Conservation (phyloP, 441 rosid species). For the Rhodomyrtus psidioides region DNA sequence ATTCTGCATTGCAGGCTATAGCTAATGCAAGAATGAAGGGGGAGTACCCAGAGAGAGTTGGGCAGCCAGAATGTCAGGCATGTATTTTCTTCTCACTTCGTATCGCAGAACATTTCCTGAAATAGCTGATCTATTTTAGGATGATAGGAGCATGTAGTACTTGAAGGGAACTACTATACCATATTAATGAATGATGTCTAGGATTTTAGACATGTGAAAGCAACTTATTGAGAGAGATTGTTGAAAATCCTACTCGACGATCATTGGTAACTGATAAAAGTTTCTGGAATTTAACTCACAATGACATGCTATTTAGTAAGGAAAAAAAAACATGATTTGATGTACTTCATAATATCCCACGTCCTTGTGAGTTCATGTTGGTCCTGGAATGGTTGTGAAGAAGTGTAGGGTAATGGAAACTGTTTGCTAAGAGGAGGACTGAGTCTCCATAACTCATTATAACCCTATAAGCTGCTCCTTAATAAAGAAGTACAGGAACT, state of each 20-base stretch:
- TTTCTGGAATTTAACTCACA: not conserved
- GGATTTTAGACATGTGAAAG: not conserved
- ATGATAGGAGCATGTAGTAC: not conserved
- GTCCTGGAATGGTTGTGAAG: not conserved
- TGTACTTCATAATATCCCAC: not conserved
- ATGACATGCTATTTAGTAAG: not conserved
- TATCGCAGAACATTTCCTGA: not conserved
- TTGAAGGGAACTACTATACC: not conserved
- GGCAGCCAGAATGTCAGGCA: slow-evolving; percentile 99
- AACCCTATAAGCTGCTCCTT: not conserved
- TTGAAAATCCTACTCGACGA: not conserved
- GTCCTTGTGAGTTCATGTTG: not conserved
- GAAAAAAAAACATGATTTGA: not conserved
- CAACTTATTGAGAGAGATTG: not conserved
- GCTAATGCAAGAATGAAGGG: slow-evolving; percentile 93
- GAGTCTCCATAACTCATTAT: not conserved
- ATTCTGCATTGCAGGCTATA: slow-evolving; percentile 54
- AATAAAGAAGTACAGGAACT: not conserved
- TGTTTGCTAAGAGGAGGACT: not conserved
- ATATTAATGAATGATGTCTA: not conserved
- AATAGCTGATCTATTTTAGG: not conserved
- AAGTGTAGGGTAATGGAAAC: not conserved
- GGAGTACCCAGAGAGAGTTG: slow-evolving; percentile 91
- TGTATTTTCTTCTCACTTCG: slow-evolving; percentile 3
- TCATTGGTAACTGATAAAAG: not conserved